phyloP scores from a whole-genome alignment of 2,329 filamentous ascomycete genomes.

The Phoma sp. region DNA sequence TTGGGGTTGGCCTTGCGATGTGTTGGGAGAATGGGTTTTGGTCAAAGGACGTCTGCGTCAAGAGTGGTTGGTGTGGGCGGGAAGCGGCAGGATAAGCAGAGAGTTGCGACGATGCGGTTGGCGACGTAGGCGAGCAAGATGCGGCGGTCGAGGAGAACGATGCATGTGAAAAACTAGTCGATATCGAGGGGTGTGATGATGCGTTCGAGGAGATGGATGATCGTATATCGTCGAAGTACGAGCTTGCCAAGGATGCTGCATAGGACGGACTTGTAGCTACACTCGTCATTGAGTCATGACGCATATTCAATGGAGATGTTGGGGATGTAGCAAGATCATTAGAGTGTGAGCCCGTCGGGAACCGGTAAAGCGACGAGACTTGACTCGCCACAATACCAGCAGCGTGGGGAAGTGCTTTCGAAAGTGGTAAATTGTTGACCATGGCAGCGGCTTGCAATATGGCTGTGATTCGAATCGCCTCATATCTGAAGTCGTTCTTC shows the following conservation, averaged over 20 bases:
- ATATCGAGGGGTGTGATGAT: constrained; percentile 1
- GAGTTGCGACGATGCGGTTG: constrained; percentile 11
- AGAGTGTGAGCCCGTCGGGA: constrained; percentile 10
- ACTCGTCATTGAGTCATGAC: constrained; percentile 27
- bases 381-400: constrained; percentile 3
- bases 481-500: constrained; percentile 40
- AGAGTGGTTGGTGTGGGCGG: constrained; percentile 13
- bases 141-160: constrained; percentile 1
- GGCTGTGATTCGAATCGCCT: constrained; percentile 43
- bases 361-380: constrained; percentile 6
- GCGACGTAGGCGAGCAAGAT: constrained; percentile 15
- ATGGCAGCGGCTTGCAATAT: constrained; percentile 44
- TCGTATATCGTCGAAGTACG: constrained; percentile 11
- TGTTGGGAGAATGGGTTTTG: neutral
- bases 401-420: constrained; percentile 29
- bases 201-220: constrained; percentile 15
- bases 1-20: neutral
- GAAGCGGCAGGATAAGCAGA: neutral
- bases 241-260: neutral
- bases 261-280: constrained; percentile 9
- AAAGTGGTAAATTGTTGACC: constrained; percentile 31
- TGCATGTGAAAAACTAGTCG: constrained; percentile 6
- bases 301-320: constrained; percentile 11
- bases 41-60: constrained; percentile 1
- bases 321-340: neutral